Conservation (phyloP, 2,329 filamentous ascomycete species). For the Metarhizium humberi region DNA sequence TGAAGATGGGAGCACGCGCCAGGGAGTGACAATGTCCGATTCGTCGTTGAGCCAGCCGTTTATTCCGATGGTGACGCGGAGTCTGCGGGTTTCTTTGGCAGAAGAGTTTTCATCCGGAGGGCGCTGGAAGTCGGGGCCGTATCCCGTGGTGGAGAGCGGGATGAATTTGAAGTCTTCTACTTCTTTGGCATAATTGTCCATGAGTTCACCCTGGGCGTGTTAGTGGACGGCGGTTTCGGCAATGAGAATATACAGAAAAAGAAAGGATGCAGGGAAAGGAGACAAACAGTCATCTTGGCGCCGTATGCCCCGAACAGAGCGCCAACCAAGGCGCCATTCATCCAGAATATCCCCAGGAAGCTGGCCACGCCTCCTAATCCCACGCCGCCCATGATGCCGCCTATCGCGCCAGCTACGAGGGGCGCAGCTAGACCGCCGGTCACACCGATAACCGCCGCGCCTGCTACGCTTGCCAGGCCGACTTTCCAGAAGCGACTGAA, state of each 20-base stretch:
- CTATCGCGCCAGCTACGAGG: slow-evolving; percentile 75
- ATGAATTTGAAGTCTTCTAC: slow-evolving; percentile 77
- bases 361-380: slow-evolving; percentile 79
- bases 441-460: slow-evolving; percentile 82
- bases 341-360: slow-evolving; percentile 77
- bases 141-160: slow-evolving; percentile 50
- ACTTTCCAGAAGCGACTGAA: slow-evolving; percentile 77
- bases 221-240: not conserved
- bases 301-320: slow-evolving; percentile 85
- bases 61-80: slow-evolving; percentile 77
- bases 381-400: slow-evolving; percentile 74
- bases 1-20: slow-evolving; percentile 57
- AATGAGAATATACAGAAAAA: too few species aligned
- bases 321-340: slow-evolving; percentile 77
- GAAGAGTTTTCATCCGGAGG: not conserved
- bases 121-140: slow-evolving; percentile 17
- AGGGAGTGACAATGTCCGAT: slow-evolving; percentile 69
- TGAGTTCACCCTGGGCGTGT: slow-evolving; percentile 57
- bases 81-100: slow-evolving; percentile 32
- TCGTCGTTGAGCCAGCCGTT: slow-evolving; percentile 76
- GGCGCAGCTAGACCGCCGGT: slow-evolving; percentile 88
- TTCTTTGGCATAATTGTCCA: slow-evolving; percentile 79
- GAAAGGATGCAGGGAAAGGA: not conserved
- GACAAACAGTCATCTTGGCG: slow-evolving; percentile 54
- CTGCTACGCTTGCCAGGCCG: slow-evolving; percentile 77